These are phyloP conservation scores for Candolleomyces eurysporus DNA, from an alignment of 768 basidiomycete species.

Conservation along the genomic window DNA sequence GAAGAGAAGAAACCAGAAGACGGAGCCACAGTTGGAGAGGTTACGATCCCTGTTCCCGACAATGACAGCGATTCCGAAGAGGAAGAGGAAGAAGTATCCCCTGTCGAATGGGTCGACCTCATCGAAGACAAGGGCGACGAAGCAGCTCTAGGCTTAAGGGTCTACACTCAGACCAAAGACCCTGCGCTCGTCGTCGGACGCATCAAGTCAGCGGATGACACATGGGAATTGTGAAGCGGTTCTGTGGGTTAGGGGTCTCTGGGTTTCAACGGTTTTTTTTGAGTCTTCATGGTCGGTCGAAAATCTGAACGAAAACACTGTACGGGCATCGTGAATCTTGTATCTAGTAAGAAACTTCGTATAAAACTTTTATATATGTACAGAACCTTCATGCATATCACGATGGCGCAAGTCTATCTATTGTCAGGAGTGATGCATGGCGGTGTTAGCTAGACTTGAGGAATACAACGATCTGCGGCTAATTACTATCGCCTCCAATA, in stretches of 20 bases:
- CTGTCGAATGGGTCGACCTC: background rate
- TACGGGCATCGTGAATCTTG: too few relatives aligned
- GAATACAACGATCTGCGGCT: too few relatives aligned
- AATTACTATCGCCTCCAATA: background rate
- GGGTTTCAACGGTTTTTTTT: too few relatives aligned
- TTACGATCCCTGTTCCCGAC: background rate
- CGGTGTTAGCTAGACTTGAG: too few relatives aligned
- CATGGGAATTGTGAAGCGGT: background rate
- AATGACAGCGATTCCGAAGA: background rate
- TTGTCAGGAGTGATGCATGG: too few relatives aligned
- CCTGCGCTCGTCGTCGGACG: slow-evolving; percentile 3
- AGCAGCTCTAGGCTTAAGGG: slow-evolving; percentile 1
- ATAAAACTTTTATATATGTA: too few relatives aligned
- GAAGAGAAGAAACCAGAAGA: background rate
- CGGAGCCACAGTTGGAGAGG: background rate
- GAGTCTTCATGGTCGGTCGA: too few relatives aligned
- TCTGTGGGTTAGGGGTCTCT: too few relatives aligned
- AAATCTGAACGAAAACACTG: too few relatives aligned
- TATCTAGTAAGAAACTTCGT: too few relatives aligned
- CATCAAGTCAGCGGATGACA: background rate
- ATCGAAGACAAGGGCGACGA: background rate
- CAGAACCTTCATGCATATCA: too few relatives aligned
- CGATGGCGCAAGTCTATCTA: too few relatives aligned
- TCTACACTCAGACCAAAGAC: slow-evolving; percentile 10
- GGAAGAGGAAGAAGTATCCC: background rate